Base-by-base conservation (phyloP, 2,329 filamentous ascomycete species). In the Neopestalotiopsis clavispora region DNA sequence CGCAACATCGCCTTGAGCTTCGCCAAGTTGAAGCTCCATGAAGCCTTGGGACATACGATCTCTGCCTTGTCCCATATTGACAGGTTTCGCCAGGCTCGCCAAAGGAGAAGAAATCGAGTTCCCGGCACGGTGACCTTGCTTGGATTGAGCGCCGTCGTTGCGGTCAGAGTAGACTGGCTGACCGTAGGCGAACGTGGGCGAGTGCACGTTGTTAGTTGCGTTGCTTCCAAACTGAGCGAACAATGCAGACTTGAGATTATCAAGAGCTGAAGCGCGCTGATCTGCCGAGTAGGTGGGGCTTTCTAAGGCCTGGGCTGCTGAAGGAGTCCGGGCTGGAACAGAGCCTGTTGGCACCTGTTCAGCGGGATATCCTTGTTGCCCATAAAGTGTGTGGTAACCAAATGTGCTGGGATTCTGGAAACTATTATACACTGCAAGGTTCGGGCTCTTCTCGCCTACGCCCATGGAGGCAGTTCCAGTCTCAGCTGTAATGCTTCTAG, bases 401-500 rank as follows among this genome's bases (percentile, higher is more conserved):
- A 28, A 28, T 38, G 13, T 17, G 20, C 38, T 34, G 38, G 40
- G 9, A 28, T 49, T 40, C 12, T 9, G 6, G 59, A 5, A 10
- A 34, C 20, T 20, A 5, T 34, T 62, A 10, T 62, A 62, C 17
- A 20, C 40, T 14, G 34, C 59, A 34, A 17, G 9, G 20, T 40
- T 62, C 4, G 34, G 34, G 23, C 62, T 28, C 30, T 69, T 69
- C 20, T 71, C 57, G 30, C 23, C 69, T 70, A 49, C 66, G 57
- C 12, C 68, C 61, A 64, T 65, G 56, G 20, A 76, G 70, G 17
- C 66, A n/a, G 70, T 70, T 23, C 72, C 71, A 45, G 73, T 60
- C 52, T 75, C 74, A 17, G 70, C 67, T 5, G 70, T 62, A 9
- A 72, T 69, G 56, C 72, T 76, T 68, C 75, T 74, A 13, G 76